A percentile compares a stretch with the other conserved stretches of the same genome.
Conservation (phyloP, 1,139 yeast genomes). For the Ogataea hybrid region DNA sequence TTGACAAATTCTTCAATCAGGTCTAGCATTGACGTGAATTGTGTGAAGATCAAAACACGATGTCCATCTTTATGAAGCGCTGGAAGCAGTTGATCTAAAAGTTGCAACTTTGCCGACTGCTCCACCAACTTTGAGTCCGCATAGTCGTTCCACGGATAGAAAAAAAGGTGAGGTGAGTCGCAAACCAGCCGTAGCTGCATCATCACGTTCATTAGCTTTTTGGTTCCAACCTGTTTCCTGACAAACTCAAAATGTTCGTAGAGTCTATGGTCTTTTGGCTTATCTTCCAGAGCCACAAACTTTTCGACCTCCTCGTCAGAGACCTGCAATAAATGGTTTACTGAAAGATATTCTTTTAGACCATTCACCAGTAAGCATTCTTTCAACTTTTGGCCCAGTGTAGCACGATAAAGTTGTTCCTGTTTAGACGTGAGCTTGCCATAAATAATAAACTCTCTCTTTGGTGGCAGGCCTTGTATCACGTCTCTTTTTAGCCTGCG, state of each 20-base stretch:
- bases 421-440: conserved; percentile 66
- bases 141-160: conserved; percentile 67
- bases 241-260: conserved; percentile 28
- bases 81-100: conserved; percentile 61
- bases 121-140: conserved; percentile 31
- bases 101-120: conserved; percentile 70
- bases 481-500: conserved; percentile 80
- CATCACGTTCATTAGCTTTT: conserved; percentile 59
- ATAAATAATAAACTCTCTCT: conserved; percentile 82
- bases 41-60: conserved; percentile 77
- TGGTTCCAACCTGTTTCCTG: conserved; percentile 30
- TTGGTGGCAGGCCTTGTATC: conserved; percentile 69
- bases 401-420: conserved; percentile 57
- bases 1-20: conserved; percentile 68
- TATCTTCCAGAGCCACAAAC: conserved; percentile 24
- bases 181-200: conserved; percentile 86
- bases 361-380: conserved; percentile 42
- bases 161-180: conserved; percentile 80
- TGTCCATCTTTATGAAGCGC: conserved; percentile 48
- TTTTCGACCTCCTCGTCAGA: conserved; percentile 37
- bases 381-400: conserved; percentile 48
- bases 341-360: conserved; percentile 44
- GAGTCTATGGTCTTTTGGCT: conserved; percentile 13
- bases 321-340: conserved; percentile 29
- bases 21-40: conserved; percentile 78